These are phyloP conservation scores for Apophysomyces ossiformis DNA, from an alignment of 371 early-diverging fungal species.

Conservation along the genomic window DNA sequence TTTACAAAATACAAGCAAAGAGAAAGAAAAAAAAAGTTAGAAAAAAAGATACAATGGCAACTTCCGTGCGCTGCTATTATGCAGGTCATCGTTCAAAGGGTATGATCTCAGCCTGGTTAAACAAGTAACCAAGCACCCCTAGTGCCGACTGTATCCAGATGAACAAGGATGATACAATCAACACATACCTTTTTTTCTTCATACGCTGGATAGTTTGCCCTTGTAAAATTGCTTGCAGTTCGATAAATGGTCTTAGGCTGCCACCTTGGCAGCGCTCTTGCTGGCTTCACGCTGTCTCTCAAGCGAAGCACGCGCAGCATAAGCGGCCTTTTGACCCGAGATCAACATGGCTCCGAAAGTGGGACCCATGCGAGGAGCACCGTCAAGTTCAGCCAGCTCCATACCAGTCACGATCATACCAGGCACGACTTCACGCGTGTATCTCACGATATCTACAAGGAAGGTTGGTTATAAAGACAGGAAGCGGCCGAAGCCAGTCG, in stretches of 20 bases:
- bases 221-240: conserved; percentile 8
- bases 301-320: conserved; percentile 55
- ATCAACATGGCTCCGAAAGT: conserved; percentile 79
- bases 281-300: conserved; percentile 35
- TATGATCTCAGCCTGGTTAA: conserved; percentile 47
- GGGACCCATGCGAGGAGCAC: conserved; percentile 68
- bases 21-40: conserved; percentile 19
- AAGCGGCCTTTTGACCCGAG: conserved; percentile 74
- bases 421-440: conserved; percentile 75
- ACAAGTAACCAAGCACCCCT: conserved; percentile 45
- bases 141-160: conserved; percentile 36
- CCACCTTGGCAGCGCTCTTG: conserved; percentile 23
- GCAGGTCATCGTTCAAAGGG: conserved; percentile 53
- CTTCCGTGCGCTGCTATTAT: conserved; percentile 53
- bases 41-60: conserved; percentile 25
- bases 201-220: conserved; percentile 13
- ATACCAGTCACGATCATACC: conserved; percentile 78
- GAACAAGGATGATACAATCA: conserved; percentile 23
- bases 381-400: conserved; percentile 70
- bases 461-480: background rate
- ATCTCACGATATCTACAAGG: conserved; percentile 55
- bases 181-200: conserved; percentile 22
- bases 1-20: conserved; percentile 2
- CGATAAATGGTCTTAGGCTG: conserved; percentile 12
- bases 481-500: no score